These are phyloP conservation scores for Elasticomyces elasticus DNA, from an alignment of 495 filamentous ascomycete species.

Conservation along the genomic window DNA sequence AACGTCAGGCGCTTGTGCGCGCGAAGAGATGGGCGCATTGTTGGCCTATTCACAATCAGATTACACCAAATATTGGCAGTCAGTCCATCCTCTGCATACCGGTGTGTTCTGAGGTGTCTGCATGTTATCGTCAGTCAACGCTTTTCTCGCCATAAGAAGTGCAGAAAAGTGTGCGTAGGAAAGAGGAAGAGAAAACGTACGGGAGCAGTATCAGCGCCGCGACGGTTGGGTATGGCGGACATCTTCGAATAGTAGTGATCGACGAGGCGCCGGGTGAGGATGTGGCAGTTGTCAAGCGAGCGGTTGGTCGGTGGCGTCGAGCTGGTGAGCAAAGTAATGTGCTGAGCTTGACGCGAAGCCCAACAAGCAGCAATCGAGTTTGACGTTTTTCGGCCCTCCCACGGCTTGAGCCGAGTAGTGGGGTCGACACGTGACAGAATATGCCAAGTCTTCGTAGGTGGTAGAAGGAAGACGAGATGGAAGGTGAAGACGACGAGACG, in stretches of 20 bases:
- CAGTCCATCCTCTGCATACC: neutral
- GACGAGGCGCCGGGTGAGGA: neutral
- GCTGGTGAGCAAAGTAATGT: neutral
- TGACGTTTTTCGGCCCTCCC: too few species aligned
- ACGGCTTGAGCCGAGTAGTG: too few species aligned
- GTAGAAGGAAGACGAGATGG: too few species aligned
- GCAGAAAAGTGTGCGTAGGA: neutral
- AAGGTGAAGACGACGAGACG: too few species aligned
- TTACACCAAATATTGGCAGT: neutral
- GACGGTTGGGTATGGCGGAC: conserved; percentile 10
- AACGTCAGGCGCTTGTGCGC: conserved; percentile 89
- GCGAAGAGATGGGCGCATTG: conserved; percentile 94
- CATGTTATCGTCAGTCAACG: conserved; percentile 1
- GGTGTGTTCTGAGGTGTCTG: conserved; percentile 20
- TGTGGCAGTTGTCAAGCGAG: neutral
- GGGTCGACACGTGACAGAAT: too few species aligned
- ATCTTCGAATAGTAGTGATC: conserved; percentile 5
- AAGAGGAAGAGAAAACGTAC: conserved; percentile 1
- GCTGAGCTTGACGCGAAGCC: too few species aligned
- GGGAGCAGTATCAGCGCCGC: conserved; percentile 9
- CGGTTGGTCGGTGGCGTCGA: neutral
- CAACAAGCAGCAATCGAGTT: too few species aligned
- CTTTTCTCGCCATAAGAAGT: neutral
- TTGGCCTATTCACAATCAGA: conserved; percentile 78
- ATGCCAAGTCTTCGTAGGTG: too few species aligned